These are phyloP conservation scores for Furcasterigmium furcatum DNA, from an alignment of 2,329 filamentous ascomycete species.

Conservation along the genomic window DNA sequence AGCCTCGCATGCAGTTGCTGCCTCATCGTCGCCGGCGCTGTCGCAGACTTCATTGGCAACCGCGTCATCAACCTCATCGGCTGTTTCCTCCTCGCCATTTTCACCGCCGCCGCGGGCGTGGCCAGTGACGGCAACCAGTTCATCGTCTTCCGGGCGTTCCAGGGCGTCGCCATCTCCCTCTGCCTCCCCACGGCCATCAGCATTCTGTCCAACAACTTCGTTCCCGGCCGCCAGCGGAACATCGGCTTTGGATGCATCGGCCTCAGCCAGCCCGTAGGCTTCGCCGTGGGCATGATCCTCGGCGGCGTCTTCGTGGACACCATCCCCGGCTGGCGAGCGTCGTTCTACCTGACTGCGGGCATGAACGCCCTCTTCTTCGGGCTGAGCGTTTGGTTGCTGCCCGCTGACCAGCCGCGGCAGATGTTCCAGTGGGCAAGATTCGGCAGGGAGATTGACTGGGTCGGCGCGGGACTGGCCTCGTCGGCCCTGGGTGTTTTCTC, in stretches of 20 bases:
- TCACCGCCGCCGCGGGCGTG: slow-evolving; percentile 9
- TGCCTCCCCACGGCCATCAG: slow-evolving; percentile 11
- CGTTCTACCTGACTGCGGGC: slow-evolving; percentile 10
- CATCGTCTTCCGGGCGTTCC: slow-evolving; percentile 10
- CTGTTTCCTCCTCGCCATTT: slow-evolving; percentile 8
- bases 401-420: slow-evolving; percentile 41
- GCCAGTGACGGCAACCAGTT: slow-evolving; percentile 7
- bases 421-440: slow-evolving; percentile 9
- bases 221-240: slow-evolving; percentile 14
- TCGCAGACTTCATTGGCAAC: slow-evolving; percentile 10
- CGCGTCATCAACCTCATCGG: slow-evolving; percentile 9
- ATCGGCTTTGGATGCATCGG: slow-evolving; percentile 26
- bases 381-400: slow-evolving; percentile 34
- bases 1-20: neutral
- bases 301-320: slow-evolving; percentile 11
- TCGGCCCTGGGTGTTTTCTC: slow-evolving; percentile 7
- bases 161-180: slow-evolving; percentile 11
- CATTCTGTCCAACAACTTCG: slow-evolving; percentile 10
- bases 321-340: slow-evolving; percentile 9
- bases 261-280: slow-evolving; percentile 11
- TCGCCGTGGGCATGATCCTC: slow-evolving; percentile 9
- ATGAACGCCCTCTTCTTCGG: slow-evolving; percentile 35
- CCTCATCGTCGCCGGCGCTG: slow-evolving; percentile 5
- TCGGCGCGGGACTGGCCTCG: slow-evolving; percentile 8
- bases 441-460: slow-evolving; percentile 10